Conservation (phyloP, 1,284 basidiomycete species). For the Kwoniella shivajii region DNA sequence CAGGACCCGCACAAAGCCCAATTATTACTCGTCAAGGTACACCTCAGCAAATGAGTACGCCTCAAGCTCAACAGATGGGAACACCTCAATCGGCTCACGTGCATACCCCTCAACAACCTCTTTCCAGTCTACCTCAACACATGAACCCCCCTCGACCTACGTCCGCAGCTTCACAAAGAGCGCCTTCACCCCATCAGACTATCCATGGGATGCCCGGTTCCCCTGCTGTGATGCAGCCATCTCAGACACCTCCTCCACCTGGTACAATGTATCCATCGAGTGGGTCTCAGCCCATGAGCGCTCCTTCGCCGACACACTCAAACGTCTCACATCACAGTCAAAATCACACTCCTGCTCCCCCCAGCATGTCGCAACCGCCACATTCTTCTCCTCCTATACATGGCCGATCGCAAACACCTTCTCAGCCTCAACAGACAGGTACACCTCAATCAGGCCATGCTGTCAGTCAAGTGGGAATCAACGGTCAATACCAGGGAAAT, state of each 20-base stretch:
- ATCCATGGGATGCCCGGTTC: constrained; percentile 11
- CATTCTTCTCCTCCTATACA: constrained; percentile 14
- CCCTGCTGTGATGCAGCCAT: constrained; percentile 14
- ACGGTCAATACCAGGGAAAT: constrained; percentile 4
- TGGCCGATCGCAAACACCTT: constrained; percentile 10
- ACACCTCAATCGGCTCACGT: constrained; percentile 29
- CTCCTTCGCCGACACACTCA: constrained; percentile 37
- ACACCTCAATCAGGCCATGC: constrained; percentile 7
- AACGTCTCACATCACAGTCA: constrained; percentile 37
- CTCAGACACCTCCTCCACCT: constrained; percentile 23
- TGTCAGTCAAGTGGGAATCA: constrained; percentile 8
- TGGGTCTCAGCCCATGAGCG: constrained; percentile 10
- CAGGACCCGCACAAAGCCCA: constrained; percentile 3
- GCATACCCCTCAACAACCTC: constrained; percentile 25
- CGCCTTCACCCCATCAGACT: constrained; percentile 37
- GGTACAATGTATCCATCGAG: constrained; percentile 8
- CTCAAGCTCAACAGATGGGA: constrained; percentile 12
- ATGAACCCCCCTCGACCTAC: constrained; percentile 45
- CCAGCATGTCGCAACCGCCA: constrained; percentile 9
- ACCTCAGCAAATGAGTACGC: constrained; percentile 16
- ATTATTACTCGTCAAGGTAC: constrained; percentile 14
- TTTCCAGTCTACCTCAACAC: constrained; percentile 46
- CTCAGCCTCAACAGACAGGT: constrained; percentile 5
- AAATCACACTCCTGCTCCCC: constrained; percentile 12
- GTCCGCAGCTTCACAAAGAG: constrained; percentile 44